Base-by-base conservation (phyloP, 306 rosid species). In the Vigna trinervia region DNA sequence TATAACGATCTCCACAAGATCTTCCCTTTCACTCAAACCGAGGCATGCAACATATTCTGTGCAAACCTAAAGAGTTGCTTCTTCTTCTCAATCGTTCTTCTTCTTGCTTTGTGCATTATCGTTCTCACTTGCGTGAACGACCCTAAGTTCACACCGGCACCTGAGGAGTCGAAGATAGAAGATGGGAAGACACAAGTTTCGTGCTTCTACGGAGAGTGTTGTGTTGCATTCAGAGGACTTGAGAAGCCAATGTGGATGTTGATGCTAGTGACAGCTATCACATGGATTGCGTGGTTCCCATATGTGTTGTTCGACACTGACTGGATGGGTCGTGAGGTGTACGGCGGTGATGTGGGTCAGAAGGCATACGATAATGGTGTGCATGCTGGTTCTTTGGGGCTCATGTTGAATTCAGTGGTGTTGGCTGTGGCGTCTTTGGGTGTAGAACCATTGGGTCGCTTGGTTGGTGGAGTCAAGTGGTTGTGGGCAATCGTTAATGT, bases 301-400 rank as follows among this genome's bases (percentile, higher is more conserved):
- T 93, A 89, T 73, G 13, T 93, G 41, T 75, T 93, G 26, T 93
- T 69, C 68, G 92, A 88, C 66, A 93, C 96, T 0, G 98, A 93
- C 14, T 93, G 98, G 98, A 89, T 91, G 98, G 98, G 96, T 4
- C 51, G 62, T 2, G 98, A 93, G 76, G 98, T 93, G 14, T 93
- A 73, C 19, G 98, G 96, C 0, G 98, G 98, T 0, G 13, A 81
- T 4, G 89, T 84, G 0, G 86, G 85, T 0, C n/a, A 80, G 0
- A n/a, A 9, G 22, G 28, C 43, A 12, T 93, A 93, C 47, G 78
- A 84, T 51, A 8, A 3, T 0, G 96, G 98, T 0, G 96, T 93
- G 0, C 88, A 70, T 0, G 82, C 81, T 0, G 94, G 98, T 0
- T 77, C 95, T 0, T 65, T 93, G 17, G 96, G 90, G 0, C 77